Evolutionary conservation across 1,139 yeast genomes (phyloP), one percentile per base, ranked within the genome.

Genomic region (Pichia norvegensis): DNA sequence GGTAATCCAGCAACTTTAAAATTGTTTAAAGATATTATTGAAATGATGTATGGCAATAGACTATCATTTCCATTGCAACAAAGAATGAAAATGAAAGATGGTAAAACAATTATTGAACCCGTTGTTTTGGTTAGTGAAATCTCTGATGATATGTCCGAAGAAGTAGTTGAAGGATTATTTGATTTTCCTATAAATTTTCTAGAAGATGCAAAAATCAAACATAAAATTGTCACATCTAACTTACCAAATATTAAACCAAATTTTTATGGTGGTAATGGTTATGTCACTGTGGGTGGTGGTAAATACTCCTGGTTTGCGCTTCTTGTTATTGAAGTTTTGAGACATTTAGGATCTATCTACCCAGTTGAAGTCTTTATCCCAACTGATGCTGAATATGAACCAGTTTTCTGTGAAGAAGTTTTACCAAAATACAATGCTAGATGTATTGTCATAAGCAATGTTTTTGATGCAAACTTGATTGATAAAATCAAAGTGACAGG

Each of bases 301-400:
- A 68, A 69, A 49, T 78, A 72, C 59, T 69, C 79, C 51, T 78
- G 80, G 61, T 67, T 79, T 44, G 74, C 78, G 7, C 61, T 77
- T 25, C 60, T 76, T 7, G 73, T 79, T n/a, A 70, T 80, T 42
- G 72, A 74, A 57, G 67, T 76, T 36, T 61, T 79, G 45, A 67
- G 86, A 57, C 67, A 70, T 42, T 57, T 69, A 7, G 82, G 82
- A 3, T 73, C 81, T 2, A 66, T 67, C 35, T 60, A 79, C 44
- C 85, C 85, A 0, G 72, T 79, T 25, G 85, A 80, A 59, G 73
- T 79, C 22, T 61, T 81, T 54, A 69, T 82, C 44, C 81, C 87
- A 3, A 64, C 73, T 13, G 57, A 63, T 25, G 68, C 63, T 2
- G 80, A 76, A 40, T 73, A 73, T 57, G 81, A 76, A 56, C 53